Base-by-base conservation (phyloP, 192 early-diverging fungal genomes). In the Backusella mclennaniae region DNA sequence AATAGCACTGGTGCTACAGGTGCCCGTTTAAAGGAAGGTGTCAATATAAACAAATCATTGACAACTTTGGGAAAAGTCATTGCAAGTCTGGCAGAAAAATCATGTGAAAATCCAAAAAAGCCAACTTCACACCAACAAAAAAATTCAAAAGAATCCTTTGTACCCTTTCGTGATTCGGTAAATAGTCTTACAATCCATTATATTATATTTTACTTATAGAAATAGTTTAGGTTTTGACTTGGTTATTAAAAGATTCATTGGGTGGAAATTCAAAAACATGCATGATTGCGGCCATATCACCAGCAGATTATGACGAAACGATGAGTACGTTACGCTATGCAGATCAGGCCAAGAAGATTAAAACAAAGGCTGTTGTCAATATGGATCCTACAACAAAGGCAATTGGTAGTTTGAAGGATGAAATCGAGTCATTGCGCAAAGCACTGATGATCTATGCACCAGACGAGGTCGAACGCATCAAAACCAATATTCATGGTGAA, bases 31-130 rank as follows among this genome's bases (percentile, higher is more conserved):
- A 95, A 94, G 74, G 97, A 98, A 83, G 97, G 96, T n/a, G 93
- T 93, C 4, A 96, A 95, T 69, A 98, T 98, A 87, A 98, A 98
- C 84, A 95, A 95, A 83, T 95, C 94, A 26, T 80, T 98, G 38
- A 95, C 95, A 0, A 92, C 95, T 0, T 84, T 98, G 38, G 97
- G 97, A 6, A 98, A 98, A 79, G 97, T 98, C 35, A 98, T 98
- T 46, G 93, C 94, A 8, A 92, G 91, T 21, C 82, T 98, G 39
- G 94, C 95, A 17, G 95, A 93, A 68, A 80, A 77, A 23, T 26
- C 68, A 8, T 56, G 59, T 17, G 46, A 41, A 29, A 76, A 78
- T 56, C 86, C 85, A 21, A 76, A 71, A 15, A 85, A 81, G 39
- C 84, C 86, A 49, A 49, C 42, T 0, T 12, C n/a, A 2, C 53